A percentile compares a stretch with the other conserved stretches of the same genome.
phyloP scores from a whole-genome alignment of 495 filamentous ascomycete species.

The Astrothelium subdiscretum region DNA sequence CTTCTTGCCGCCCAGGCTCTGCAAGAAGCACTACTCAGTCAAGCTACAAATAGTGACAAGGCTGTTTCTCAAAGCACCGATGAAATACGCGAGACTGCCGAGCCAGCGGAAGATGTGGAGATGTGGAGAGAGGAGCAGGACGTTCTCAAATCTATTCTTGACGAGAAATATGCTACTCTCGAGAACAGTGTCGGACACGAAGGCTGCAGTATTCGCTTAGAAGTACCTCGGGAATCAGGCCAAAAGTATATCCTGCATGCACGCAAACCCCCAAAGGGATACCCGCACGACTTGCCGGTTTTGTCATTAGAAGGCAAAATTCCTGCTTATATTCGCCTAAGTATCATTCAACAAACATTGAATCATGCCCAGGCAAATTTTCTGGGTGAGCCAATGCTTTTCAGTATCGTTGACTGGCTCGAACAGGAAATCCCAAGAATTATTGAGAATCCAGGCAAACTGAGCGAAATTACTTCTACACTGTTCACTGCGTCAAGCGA shows the following conservation, averaged over 20 bases:
- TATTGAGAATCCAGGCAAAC: constrained; percentile 66
- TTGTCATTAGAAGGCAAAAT: constrained; percentile 56
- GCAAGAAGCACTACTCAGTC: constrained; percentile 50
- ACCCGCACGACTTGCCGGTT: constrained; percentile 66
- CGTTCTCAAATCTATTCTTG: constrained; percentile 71
- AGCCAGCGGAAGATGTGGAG: constrained; percentile 23
- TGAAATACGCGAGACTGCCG: not conserved
- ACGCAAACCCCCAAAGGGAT: constrained; percentile 44
- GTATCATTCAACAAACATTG: constrained; percentile 68
- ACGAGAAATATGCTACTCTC: constrained; percentile 41
- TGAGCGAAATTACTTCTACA: constrained; percentile 69
- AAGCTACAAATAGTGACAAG: not conserved
- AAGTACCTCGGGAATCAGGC: constrained; percentile 22
- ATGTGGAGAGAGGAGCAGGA: constrained; percentile 79
- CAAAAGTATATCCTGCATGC: constrained; percentile 36
- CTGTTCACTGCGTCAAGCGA: constrained; percentile 37
- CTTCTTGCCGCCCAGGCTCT: constrained; percentile 64
- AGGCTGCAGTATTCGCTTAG: constrained; percentile 51
- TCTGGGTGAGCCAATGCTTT: constrained; percentile 76
- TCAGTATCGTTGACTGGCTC: constrained; percentile 80
- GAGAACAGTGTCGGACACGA: constrained; percentile 36
- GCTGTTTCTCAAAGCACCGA: not conserved
- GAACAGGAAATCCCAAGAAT: constrained; percentile 66
- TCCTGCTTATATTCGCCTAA: constrained; percentile 88
- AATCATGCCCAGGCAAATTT: constrained; percentile 54